These are phyloP conservation scores for Claviceps humidiphila DNA, from an alignment of 2,329 filamentous ascomycete species.

Conservation along the genomic window DNA sequence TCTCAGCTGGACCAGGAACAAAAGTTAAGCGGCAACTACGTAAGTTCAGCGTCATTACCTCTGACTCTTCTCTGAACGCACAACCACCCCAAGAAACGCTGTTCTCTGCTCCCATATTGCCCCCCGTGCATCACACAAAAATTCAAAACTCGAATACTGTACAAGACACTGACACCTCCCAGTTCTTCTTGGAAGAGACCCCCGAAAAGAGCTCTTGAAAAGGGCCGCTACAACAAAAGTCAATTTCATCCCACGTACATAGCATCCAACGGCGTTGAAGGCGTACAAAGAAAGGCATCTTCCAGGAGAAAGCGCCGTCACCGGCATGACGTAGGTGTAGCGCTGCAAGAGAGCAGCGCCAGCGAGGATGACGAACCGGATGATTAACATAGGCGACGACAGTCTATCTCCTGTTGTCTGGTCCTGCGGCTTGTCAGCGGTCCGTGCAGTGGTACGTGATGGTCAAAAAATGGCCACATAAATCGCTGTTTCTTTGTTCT, in stretches of 20 bases:
- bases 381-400: slow-evolving; percentile 43
- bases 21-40: slow-evolving; percentile 84
- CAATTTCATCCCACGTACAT: slow-evolving; percentile 18
- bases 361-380: slow-evolving; percentile 56
- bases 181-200: slow-evolving; percentile 91
- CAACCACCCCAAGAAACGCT: neutral
- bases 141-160: neutral
- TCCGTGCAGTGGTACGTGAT: slow-evolving; percentile 1
- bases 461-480: neutral
- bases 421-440: slow-evolving; percentile 31
- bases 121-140: neutral
- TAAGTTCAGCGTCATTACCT: slow-evolving; percentile 31
- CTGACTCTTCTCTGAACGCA: neutral
- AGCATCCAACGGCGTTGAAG: slow-evolving; percentile 33
- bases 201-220: slow-evolving; percentile 45
- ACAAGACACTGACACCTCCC: neutral
- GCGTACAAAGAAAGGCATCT: slow-evolving; percentile 19
- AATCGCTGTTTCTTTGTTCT: neutral
- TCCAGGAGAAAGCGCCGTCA: slow-evolving; percentile 16
- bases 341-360: slow-evolving; percentile 32
- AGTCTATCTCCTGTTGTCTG: slow-evolving; percentile 56
- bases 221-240: slow-evolving; percentile 27
- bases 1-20: slow-evolving; percentile 97
- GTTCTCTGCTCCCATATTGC: neutral
- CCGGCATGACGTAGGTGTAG: slow-evolving; percentile 18